Base-by-base conservation (phyloP, 192 early-diverging fungal genomes). In the Nowakowskiella sp. region DNA sequence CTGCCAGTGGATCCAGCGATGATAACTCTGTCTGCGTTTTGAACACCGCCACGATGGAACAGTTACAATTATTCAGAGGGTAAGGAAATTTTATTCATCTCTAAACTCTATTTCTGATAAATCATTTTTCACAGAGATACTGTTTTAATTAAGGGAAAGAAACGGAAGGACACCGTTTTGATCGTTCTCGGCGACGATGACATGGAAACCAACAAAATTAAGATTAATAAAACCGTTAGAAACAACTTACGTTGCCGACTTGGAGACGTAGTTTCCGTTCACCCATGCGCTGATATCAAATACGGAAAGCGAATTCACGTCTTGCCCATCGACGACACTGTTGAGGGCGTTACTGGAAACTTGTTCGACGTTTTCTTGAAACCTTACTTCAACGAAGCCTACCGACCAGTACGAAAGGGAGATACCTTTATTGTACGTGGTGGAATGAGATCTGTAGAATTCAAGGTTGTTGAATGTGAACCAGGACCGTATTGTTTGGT, bases 351-450 rank as follows among this genome's bases (percentile, higher is more conserved):
- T 47, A 90, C 92, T 9, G 95, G 94, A 28, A 95, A 96, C 65
- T 74, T 99, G 56, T 99, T 99, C 63, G 95, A 99, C 58, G 85
- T 90, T 44, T 97, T 88, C 70, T 73, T 99, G 44, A 99, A 99
- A 75, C 94, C 93, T 27, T 99, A 99, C 74, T 99, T 99, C 66
- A 56, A 92, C 67, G 92, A 99, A 66, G 92, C 94, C 33, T 96
- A 96, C 72, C 82, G 95, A 55, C 95, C 95, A 42, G 89, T 99
- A 28, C 74, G 88, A 54, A 91, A 90, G 70, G 95, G 92, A 8
- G 94, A 99, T 66, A 65, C 82, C 31, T 99, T 99, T 76, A 61
- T 93, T 51, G 91, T 96, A 28, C 80, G 92, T 44, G 95, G 87
- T 44, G 90, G 86, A 49, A 99, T 99, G 95, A 73, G 95, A 42